phyloP scores from a whole-genome alignment of 345 rosid genomes.

The Pugionium cornutum region DNA sequence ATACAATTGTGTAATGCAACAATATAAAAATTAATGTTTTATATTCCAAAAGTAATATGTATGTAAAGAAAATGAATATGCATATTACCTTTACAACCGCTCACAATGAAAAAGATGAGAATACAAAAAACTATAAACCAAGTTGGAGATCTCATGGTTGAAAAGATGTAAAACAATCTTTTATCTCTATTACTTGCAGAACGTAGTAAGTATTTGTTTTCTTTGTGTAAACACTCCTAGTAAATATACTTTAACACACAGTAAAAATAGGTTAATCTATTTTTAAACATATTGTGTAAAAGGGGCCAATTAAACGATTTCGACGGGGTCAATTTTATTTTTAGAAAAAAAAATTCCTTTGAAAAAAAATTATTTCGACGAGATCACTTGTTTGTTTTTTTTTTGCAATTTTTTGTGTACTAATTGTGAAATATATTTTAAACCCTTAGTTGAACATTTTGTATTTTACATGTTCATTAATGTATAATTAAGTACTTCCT shows the following conservation, averaged over 20 bases:
- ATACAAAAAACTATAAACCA: conserved; percentile 5
- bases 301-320: conserved; percentile 4
- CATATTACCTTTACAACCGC: conserved; percentile 1
- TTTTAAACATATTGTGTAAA: not conserved
- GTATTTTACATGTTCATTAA: too few species aligned
- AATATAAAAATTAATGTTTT: not conserved
- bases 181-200: not conserved
- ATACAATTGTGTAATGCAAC: not conserved
- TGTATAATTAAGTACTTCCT: too few species aligned
- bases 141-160: conserved; percentile 19
- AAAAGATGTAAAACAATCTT: not conserved
- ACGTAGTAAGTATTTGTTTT: not conserved
- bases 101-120: conserved; percentile 6
- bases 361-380: too few species aligned
- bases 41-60: not conserved
- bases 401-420: too few species aligned
- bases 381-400: not conserved
- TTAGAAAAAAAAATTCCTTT: not conserved
- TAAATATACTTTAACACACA: conserved; percentile 5
- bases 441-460: too few species aligned
- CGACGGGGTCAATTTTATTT: not conserved
- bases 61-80: not conserved
- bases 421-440: too few species aligned
- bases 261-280: not conserved
- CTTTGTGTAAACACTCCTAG: not conserved